Evolutionary conservation across 176 grass and related monocot species (phyloP), one percentile per base, ranked within the genome.

Genomic region (Alopecurus myosuroides): DNA sequence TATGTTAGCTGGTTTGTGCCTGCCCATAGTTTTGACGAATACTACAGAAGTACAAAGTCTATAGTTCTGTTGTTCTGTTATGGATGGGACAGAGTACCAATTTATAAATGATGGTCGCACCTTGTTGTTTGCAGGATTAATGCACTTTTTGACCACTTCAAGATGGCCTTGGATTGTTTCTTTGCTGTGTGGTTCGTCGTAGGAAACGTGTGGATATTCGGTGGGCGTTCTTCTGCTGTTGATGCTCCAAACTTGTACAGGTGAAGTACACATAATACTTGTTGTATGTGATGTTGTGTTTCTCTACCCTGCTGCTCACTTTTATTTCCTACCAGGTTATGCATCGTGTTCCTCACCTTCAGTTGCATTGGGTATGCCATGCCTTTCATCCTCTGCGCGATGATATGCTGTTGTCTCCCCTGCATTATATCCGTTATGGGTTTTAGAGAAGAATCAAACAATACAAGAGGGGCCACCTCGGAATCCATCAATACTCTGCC

Each of bases 141-240:
- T 92, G 88, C 93, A 25, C 76, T 95, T 44, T 91, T 94, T 89
- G 97, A 96, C 48, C 97, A 99, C 85, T 99, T 99, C 86, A 99
- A 99, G 86, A 99, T 99, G 93, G 93, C 86, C 12, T 79, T 99
- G 88, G 93, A 99, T 85, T 99, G 97, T 83, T 99, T 99, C 82
- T 94, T 99, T 81, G 97, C 93, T 19, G 91, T 96, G 22, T 99
- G 97, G 97, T 99, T 99, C 22, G 97, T 99, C 48, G 97, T 94
- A 74, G 97, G 97, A 76, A 99, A 95, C 28, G 87, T 99, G 31
- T 99, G 97, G 97, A 99, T 99, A 81, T 99, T 99, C 3, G 87
- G 93, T 41, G 88, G 86, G 65, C 89, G 72, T 72, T 96, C 93
- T 64, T 99, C 93, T 57, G 50, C 84, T 75, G 61, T 84, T 65